phyloP scores from a whole-genome alignment of 2,329 filamentous ascomycete genomes.

The Penicillium sumatraense region DNA sequence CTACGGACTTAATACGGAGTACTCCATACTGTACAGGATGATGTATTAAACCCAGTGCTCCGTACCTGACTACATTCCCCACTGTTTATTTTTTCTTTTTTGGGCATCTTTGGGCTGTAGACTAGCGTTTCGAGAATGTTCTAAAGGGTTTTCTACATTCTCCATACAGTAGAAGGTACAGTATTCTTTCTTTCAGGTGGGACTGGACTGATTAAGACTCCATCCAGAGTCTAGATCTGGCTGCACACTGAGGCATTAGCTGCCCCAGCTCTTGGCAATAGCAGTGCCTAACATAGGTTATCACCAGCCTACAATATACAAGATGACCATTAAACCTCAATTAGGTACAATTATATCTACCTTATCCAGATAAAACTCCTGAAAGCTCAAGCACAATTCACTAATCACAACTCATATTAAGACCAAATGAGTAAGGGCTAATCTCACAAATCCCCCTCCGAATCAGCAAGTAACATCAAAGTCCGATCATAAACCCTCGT shows the following conservation, averaged over 20 bases:
- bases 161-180: too few relatives aligned
- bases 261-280: too few relatives aligned
- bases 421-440: too few relatives aligned
- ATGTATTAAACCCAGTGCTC: neutral
- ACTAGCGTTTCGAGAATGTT: constrained; percentile 22
- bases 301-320: too few relatives aligned
- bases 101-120: neutral
- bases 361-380: too few relatives aligned
- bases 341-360: too few relatives aligned
- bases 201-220: too few relatives aligned
- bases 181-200: neutral
- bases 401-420: neutral
- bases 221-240: too few relatives aligned
- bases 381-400: neutral
- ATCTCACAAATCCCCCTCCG: constrained; percentile 33
- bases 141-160: neutral
- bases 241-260: too few relatives aligned
- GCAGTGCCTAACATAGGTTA: too few relatives aligned
- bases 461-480: constrained; percentile 72
- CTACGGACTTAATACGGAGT: neutral
- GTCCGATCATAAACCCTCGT: constrained; percentile 80
- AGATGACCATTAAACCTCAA: too few relatives aligned
- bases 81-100: constrained; percentile 15
- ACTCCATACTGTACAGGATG: too few relatives aligned
- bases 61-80: constrained; percentile 13